A percentile compares a stretch with the other conserved stretches of the same genome.
These are phyloP conservation scores for Knoxia roxburghii DNA, from an alignment of 257 asterid genomes.

Conservation along the genomic window DNA sequence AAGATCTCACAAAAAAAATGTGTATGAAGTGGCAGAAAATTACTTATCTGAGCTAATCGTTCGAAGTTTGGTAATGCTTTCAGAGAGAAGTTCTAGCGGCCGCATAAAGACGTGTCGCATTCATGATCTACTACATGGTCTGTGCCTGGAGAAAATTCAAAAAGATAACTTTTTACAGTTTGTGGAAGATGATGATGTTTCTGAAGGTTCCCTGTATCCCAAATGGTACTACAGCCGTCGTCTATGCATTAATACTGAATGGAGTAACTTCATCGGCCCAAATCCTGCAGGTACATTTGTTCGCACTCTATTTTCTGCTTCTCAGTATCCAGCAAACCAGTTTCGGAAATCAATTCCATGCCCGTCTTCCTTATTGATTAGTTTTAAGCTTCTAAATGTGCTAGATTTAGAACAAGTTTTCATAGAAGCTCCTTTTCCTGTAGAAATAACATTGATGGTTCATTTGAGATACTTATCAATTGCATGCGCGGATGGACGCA, in stretches of 20 bases:
- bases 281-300: not conserved
- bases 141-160: not conserved
- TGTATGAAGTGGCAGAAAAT: not conserved
- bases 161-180: slow-evolving; percentile 1
- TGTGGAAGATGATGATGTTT: not conserved
- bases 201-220: not conserved
- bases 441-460: not conserved
- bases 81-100: slow-evolving; percentile 1
- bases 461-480: slow-evolving; percentile 12
- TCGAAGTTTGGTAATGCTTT: slow-evolving; percentile 1
- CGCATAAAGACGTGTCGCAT: not conserved
- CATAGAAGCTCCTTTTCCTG: slow-evolving; percentile 1
- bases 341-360: not conserved
- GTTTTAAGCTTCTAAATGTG: slow-evolving; percentile 13
- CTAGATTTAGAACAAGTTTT: slow-evolving; percentile 4
- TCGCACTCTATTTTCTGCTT: not conserved
- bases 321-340: not conserved
- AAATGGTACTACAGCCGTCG: not conserved
- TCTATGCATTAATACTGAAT: slow-evolving; percentile 1
- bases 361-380: not conserved
- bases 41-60: slow-evolving; percentile 4
- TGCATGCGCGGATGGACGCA: not conserved
- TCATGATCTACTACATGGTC: slow-evolving; percentile 4
- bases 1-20: not conserved
- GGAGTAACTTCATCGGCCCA: not conserved